These are phyloP conservation scores for Eucalyptus curtisii DNA, from an alignment of 345 rosid genomes.

Conservation along the genomic window DNA sequence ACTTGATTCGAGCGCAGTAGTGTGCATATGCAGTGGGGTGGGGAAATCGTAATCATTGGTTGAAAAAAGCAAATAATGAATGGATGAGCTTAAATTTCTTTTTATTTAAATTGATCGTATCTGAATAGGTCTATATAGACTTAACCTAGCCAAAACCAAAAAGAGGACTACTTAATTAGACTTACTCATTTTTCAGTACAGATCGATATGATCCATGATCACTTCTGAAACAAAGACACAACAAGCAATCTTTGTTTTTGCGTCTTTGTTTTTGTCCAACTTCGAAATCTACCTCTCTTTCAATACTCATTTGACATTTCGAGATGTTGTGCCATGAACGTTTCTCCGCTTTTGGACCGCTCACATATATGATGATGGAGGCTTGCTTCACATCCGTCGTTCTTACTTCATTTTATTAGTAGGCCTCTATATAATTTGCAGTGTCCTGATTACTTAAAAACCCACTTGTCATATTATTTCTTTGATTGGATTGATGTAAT, in stretches of 20 bases:
- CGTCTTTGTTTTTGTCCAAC: neutral
- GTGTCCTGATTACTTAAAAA: neutral
- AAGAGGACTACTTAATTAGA: neutral
- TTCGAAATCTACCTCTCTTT: neutral
- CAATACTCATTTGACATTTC: neutral
- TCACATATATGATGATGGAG: neutral
- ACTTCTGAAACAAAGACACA: neutral
- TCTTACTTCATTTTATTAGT: neutral
- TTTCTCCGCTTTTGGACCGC: neutral
- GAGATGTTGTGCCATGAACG: neutral
- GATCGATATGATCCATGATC: neutral
- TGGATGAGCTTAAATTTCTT: neutral
- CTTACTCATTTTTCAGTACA: accelerated
- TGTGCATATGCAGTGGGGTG: neutral
- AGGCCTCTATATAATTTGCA: neutral
- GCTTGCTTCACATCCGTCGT: neutral
- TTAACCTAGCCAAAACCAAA: neutral
- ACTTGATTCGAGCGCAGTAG: neutral
- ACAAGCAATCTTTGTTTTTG: neutral
- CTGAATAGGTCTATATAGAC: neutral
- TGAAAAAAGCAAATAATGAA: neutral
- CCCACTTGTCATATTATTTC: neutral
- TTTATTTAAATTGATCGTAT: neutral
- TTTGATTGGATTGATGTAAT: neutral
- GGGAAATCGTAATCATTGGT: neutral